Evolutionary conservation across 768 basidiomycete species (phyloP).

Genomic region (Collybia sordida): DNA sequence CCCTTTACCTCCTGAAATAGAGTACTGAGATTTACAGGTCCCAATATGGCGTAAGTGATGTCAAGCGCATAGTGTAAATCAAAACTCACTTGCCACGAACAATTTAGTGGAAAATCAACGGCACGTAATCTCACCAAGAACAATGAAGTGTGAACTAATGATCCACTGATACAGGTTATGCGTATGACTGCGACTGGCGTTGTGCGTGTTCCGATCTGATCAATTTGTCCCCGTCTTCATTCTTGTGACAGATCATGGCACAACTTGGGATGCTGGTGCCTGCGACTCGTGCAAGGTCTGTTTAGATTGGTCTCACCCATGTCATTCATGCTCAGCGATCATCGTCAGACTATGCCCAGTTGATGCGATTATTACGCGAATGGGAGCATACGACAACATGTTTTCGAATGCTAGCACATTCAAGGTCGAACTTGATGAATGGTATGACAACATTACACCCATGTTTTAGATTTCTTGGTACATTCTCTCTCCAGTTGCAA

Average conservation of each 20-base stretch:
- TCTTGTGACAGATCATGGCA: slow-evolving; percentile 69
- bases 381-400: slow-evolving; percentile 99
- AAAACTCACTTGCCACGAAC: background rate
- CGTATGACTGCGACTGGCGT: slow-evolving; percentile 96
- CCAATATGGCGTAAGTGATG: slow-evolving; percentile 79
- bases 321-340: background rate
- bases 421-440: slow-evolving; percentile 98
- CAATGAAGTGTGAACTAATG: background rate
- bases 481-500: slow-evolving; percentile 61
- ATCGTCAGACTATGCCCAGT: slow-evolving; percentile 74
- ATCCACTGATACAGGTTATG: slow-evolving; percentile 54
- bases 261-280: slow-evolving; percentile 96
- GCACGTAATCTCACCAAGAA: slow-evolving; percentile 28
- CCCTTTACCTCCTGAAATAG: background rate
- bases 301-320: background rate
- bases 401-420: slow-evolving; percentile 94
- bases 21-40: slow-evolving; percentile 43
- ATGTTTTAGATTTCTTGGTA: background rate
- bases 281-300: slow-evolving; percentile 73
- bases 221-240: background rate
- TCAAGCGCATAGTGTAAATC: too few relatives aligned
- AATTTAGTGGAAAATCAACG: slow-evolving; percentile 72
- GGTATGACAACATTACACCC: slow-evolving; percentile 40
- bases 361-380: slow-evolving; percentile 90
- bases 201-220: slow-evolving; percentile 38